These are phyloP conservation scores for Ceratocystis smalleyi DNA, from an alignment of 2,329 filamentous ascomycete species.

Conservation along the genomic window DNA sequence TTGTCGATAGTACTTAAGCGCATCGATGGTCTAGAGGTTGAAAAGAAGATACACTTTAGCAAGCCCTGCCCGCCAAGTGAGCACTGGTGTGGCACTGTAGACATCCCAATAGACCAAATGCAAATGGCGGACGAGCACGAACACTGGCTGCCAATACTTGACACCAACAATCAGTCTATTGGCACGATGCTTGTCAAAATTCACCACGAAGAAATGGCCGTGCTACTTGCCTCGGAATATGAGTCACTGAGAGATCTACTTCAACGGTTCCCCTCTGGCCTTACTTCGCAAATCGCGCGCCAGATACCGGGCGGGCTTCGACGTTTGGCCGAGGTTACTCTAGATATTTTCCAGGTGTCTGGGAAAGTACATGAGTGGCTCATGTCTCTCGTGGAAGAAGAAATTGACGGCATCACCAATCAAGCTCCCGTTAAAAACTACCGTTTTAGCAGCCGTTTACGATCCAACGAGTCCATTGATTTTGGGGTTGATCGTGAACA, in stretches of 20 bases:
- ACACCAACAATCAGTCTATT: conserved; percentile 58
- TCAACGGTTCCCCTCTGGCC: conserved; percentile 65
- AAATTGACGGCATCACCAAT: conserved; percentile 83
- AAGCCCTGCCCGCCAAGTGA: conserved; percentile 28
- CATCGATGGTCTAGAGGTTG: conserved; percentile 31
- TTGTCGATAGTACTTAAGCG: conserved; percentile 59
- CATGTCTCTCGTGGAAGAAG: conserved; percentile 83
- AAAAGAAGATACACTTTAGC: conserved; percentile 15
- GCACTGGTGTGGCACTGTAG: conserved; percentile 53
- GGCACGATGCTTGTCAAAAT: conserved; percentile 76
- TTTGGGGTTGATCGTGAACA: conserved; percentile 51
- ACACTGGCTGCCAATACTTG: conserved; percentile 72
- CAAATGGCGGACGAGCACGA: conserved; percentile 65
- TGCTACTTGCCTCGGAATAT: conserved; percentile 77
- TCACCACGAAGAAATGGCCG: conserved; percentile 74
- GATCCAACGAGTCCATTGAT: conserved; percentile 53
- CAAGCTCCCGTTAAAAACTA: conserved; percentile 60
- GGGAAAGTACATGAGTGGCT: conserved; percentile 77
- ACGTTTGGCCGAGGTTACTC: conserved; percentile 65
- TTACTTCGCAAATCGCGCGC: conserved; percentile 73
- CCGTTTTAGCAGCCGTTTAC: conserved; percentile 55
- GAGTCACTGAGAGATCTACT: conserved; percentile 65
- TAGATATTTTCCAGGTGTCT: conserved; percentile 93
- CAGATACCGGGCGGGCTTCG: conserved; percentile 64
- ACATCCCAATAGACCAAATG: conserved; percentile 64